phyloP scores from a whole-genome alignment of 1,284 basidiomycete species.

The Neolentinus lepideus region DNA sequence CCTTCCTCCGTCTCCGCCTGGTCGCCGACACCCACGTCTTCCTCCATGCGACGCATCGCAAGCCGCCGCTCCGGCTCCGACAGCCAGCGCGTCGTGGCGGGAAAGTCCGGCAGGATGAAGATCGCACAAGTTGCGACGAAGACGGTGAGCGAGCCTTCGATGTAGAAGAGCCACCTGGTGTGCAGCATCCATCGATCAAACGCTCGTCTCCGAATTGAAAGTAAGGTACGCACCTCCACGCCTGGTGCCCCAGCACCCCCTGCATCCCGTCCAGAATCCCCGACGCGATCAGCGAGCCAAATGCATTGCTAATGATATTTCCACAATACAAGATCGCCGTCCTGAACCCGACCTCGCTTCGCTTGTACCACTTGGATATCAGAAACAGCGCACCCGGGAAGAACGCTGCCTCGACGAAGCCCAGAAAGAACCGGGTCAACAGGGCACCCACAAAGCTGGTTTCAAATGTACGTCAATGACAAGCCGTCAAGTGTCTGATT shows the following conservation, averaged over 20 bases:
- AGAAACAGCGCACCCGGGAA: constrained; percentile 61
- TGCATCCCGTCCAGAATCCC: constrained; percentile 67
- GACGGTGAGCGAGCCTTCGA: constrained; percentile 65
- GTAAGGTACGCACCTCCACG: constrained; percentile 50
- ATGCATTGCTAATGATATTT: constrained; percentile 75
- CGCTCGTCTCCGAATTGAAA: not conserved
- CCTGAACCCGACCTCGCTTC: constrained; percentile 60
- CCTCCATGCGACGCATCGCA: constrained; percentile 63
- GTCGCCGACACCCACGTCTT: constrained; percentile 54
- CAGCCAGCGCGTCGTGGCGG: constrained; percentile 48
- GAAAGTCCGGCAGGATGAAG: constrained; percentile 76
- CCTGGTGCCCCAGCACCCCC: constrained; percentile 59
- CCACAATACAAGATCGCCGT: constrained; percentile 71
- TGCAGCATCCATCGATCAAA: not conserved
- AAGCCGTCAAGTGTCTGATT: not conserved
- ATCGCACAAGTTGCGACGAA: constrained; percentile 54
- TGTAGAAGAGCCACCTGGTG: constrained; percentile 66
- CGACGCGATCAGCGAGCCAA: constrained; percentile 76
- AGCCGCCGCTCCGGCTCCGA: constrained; percentile 56
- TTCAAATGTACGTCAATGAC: not conserved
- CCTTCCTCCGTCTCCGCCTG: constrained; percentile 28
- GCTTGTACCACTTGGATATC: constrained; percentile 71
- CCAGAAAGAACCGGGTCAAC: constrained; percentile 69
- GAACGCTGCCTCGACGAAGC: constrained; percentile 64
- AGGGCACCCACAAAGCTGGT: constrained; percentile 61